Conservation (phyloP, 148 eudicot genomes). For the Chenopodium album region DNA sequence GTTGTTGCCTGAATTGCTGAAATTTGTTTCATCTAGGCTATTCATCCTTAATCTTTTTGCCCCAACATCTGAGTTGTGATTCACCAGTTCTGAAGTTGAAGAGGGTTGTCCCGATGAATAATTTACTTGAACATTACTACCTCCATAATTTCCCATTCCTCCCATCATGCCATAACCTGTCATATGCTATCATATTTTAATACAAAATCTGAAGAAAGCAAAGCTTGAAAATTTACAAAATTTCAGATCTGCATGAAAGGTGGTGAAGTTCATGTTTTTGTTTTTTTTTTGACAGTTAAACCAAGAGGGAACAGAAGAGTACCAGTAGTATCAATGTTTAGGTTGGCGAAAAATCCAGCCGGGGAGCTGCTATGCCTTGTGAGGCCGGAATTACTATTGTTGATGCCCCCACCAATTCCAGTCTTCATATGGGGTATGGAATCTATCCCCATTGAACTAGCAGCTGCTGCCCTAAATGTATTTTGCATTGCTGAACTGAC, state of each 20-base stretch:
- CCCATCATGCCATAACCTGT: conserved; percentile 54
- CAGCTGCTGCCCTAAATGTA: conserved; percentile 9
- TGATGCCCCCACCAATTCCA: conserved; percentile 34
- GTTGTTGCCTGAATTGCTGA: conserved; percentile 15
- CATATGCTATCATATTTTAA: conserved; percentile 25
- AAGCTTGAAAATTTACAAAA: background rate
- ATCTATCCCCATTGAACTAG: conserved; percentile 30
- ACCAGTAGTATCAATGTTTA: conserved; percentile 54
- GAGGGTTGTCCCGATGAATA: conserved; percentile 44
- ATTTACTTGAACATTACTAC: conserved; percentile 40
- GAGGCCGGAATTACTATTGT: conserved; percentile 37
- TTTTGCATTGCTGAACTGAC: conserved; percentile 29
- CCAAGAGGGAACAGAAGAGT: conserved; percentile 8
- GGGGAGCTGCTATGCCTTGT: conserved; percentile 87
- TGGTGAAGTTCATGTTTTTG: background rate
- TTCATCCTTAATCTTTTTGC: conserved; percentile 40
- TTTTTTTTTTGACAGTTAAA: too few relatives aligned
- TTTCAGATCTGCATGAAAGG: conserved; percentile 18
- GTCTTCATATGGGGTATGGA: conserved; percentile 42
- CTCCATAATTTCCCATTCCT: conserved; percentile 45
- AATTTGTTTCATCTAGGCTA: conserved; percentile 36
- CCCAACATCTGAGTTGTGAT: conserved; percentile 39
- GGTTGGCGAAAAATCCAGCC: conserved; percentile 66
- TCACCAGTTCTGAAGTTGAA: conserved; percentile 37
- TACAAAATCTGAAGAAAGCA: background rate